Evolutionary conservation across 2,329 filamentous ascomycete species (phyloP), one percentile per base, ranked within the genome.

Genomic region (Clonostachys rosea): DNA sequence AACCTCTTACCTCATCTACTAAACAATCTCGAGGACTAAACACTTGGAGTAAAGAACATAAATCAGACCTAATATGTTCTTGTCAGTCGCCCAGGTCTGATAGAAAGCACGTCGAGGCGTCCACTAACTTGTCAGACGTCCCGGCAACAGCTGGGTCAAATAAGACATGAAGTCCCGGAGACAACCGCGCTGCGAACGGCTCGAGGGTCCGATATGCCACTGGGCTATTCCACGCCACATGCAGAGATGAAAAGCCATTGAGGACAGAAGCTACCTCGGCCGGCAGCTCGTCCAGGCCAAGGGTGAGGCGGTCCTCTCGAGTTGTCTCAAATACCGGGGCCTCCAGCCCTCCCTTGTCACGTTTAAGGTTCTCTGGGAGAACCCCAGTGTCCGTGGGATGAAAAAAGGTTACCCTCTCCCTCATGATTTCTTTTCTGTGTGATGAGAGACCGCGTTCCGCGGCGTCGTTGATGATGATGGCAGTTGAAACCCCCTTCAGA

Each of bases 361-460:
- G 66, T 12, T 75, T 65, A 45, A 95, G 67, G 42, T 79, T 71
- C 3, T 78, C 68, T 0, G 87, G 85, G 45, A 87, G 80, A 51
- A 91, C 75, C 3, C 75, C 75, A 47, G 79, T 71, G 40, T 84
- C 79, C n/a, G 78, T 72, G 18, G 78, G 75, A 54, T 87, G 83
- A 46, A 95, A 71, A 54, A 90, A 94, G 1, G 91, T 95, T 56
- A 90, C 83, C 67, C 89, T 76, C 67, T 90, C 82, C 56, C 86
- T 83, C 88, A 92, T 91, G 37, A 30, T 30, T 30, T 30, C 24
- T 10, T 10, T 24, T 24, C 20, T 30, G 24, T 30, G 24, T 30
- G 24, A 30, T 10, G 24, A 30, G 24, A 30, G 24, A 10, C 24
- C 24, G 24, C 24, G 24, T 30, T 30, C 24, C 24, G 10, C 24